Conservation (phyloP, 768 basidiomycete genomes). For the Agaricus blazei region DNA sequence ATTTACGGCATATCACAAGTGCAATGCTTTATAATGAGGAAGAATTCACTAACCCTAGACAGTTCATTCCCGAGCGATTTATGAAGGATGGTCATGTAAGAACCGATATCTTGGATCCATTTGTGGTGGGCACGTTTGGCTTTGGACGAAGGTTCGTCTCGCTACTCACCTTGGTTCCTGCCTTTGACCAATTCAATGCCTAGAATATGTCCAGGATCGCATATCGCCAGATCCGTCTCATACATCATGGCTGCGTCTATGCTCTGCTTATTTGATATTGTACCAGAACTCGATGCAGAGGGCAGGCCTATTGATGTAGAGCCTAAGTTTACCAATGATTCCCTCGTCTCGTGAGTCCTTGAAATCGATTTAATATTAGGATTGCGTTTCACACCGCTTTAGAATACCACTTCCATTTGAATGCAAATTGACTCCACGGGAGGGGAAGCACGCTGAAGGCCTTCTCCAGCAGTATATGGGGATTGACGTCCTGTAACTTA, state of each 20-base stretch:
- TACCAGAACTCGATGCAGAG: slow-evolving; percentile 6
- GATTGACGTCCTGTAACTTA: background rate
- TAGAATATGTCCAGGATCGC: slow-evolving; percentile 10
- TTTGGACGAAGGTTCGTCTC: slow-evolving; percentile 23
- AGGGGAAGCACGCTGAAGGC: background rate
- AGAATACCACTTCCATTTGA: background rate
- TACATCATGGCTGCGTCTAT: slow-evolving; percentile 5
- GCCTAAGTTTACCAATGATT: background rate
- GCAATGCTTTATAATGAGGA: slow-evolving; percentile 18
- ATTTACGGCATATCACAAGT: slow-evolving; percentile 1
- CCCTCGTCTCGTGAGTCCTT: slow-evolving; percentile 2
- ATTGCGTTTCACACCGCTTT: background rate
- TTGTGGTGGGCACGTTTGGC: slow-evolving; percentile 20
- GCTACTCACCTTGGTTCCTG: background rate
- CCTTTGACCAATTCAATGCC: too few species aligned
- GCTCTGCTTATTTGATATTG: slow-evolving; percentile 15
- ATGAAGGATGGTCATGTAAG: slow-evolving; percentile 14
- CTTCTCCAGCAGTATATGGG: background rate
- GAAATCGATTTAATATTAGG: background rate
- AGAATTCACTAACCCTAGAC: slow-evolving; percentile 14
- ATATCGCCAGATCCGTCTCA: background rate
- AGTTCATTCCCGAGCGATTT: slow-evolving; percentile 18
- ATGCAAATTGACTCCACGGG: background rate
- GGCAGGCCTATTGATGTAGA: slow-evolving; percentile 1
- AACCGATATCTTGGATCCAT: slow-evolving; percentile 21